Evolutionary conservation across 2,329 filamentous ascomycete genomes (phyloP).

Genomic region (Aspergillus spinulosporus): DNA sequence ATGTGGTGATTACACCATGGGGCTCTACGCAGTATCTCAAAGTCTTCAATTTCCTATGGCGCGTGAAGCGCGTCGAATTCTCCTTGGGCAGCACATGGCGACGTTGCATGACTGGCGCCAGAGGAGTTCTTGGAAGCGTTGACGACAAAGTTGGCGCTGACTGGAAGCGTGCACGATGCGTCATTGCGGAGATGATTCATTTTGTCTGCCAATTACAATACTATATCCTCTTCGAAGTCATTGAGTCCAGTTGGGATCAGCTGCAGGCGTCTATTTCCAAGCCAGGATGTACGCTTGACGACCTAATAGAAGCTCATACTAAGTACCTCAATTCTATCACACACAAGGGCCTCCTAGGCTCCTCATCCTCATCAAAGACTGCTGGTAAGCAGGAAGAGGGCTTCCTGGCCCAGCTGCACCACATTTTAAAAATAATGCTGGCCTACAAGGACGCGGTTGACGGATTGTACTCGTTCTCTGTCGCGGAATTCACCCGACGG

Average conservation of each 20-base stretch:
- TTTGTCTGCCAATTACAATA: constrained; percentile 97
- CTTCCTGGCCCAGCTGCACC: constrained; percentile 88
- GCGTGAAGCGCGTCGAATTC: constrained; percentile 96
- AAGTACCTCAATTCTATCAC: constrained; percentile 92
- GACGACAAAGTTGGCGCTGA: constrained; percentile 71
- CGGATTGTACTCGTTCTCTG: constrained; percentile 88
- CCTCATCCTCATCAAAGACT: constrained; percentile 43
- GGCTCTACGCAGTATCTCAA: constrained; percentile 96
- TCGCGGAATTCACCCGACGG: constrained; percentile 88
- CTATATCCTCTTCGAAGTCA: constrained; percentile 98
- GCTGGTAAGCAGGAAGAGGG: constrained; percentile 63
- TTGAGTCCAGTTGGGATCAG: constrained; percentile 92
- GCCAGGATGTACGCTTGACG: constrained; percentile 88
- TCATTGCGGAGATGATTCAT: constrained; percentile 96
- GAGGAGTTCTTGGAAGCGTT: constrained; percentile 80
- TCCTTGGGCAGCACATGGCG: constrained; percentile 88
- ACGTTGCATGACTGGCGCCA: constrained; percentile 89
- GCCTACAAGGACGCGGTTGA: constrained; percentile 91
- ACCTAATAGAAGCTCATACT: constrained; percentile 88
- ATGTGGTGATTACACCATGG: constrained; percentile 96
- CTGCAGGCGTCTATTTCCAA: constrained; percentile 79
- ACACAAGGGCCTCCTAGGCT: constrained; percentile 88
- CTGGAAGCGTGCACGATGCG: constrained; percentile 88
- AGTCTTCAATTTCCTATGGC: constrained; percentile 98
- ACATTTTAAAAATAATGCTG: constrained; percentile 91